Evolutionary conservation across 352 stramenopile genomes (phyloP), one percentile per base, ranked within the genome.

Genomic region (Pythium rishiriense): DNA sequence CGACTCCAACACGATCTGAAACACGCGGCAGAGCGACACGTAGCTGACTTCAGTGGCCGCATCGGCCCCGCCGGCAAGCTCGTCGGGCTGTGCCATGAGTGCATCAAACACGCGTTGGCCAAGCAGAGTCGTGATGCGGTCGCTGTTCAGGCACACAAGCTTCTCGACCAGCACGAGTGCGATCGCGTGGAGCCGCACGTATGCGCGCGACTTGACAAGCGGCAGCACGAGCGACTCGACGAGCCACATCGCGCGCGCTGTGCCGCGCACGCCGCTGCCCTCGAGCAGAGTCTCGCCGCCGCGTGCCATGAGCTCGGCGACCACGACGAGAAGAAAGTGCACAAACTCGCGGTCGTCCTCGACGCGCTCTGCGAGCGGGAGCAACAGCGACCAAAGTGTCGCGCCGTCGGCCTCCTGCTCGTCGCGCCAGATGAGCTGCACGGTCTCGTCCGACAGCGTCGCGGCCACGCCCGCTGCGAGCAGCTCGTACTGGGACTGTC

Each of bases 401-500:
- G 66, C 51, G 43, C 41, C 50, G 26, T 54, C 50, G 33, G 17
- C 35, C 9, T 50, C 35, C 14, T 58, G 25, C 39, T 63, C 64
- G 58, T 58, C 57, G 64, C 43, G 48, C 62, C 62, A 69, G 33
- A 69, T 64, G n/a, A 41, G n/a, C 49, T 64, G 47, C 22, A 66
- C 50, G 8, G 29, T 22, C 24, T 63, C 54, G 63, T 61, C 63
- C 6, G 55, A 37, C 21, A 71, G 64, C 10, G 64, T 58, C 5
- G 64, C 64, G 6, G 53, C 51, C 10, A 71, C 56, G 22, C 57
- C 64, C 12, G 64, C 49, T 1, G 64, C 64, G 42, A 71, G 52
- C 28, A 71, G 72, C 49, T 84, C 77, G 45, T 78, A 87, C 72
- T 91, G 79, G 19, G 48, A 47, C 70, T 90, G 79, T 7, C 74